phyloP scores from a whole-genome alignment of 164 flowering plant genomes.

The Platanus orientalis region DNA sequence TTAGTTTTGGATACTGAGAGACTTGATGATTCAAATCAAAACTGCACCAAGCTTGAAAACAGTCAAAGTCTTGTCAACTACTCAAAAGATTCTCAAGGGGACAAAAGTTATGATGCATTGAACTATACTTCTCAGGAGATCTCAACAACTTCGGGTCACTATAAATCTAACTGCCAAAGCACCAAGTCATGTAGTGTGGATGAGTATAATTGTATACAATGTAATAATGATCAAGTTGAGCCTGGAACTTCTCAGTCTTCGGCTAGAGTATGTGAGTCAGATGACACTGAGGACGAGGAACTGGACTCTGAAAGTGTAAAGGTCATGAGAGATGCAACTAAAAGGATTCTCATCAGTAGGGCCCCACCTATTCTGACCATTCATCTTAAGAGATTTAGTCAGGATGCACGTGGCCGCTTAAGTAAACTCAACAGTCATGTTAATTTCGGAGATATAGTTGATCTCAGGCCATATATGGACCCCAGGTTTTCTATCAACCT shows the following conservation, averaged over 20 bases:
- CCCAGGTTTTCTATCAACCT: constrained; percentile 53
- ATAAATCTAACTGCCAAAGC: constrained; percentile 18
- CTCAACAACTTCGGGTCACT: constrained; percentile 16
- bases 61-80: constrained; percentile 11
- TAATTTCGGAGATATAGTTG: constrained; percentile 51
- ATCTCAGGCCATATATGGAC: constrained; percentile 77
- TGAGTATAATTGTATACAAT: constrained; percentile 18
- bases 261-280: constrained; percentile 25
- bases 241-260: constrained; percentile 5
- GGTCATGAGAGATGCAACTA: constrained; percentile 84
- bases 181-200: constrained; percentile 19
- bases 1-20: constrained; percentile 14
- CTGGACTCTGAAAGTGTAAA: constrained; percentile 35
- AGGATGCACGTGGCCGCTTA: constrained; percentile 90
- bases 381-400: constrained; percentile 91
- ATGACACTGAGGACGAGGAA: constrained; percentile 36
- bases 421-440: constrained; percentile 90
- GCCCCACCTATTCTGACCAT: constrained; percentile 81
- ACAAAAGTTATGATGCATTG: constrained; percentile 10
- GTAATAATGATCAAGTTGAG: constrained; percentile 14
- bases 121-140: constrained; percentile 13
- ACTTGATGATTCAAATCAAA: constrained; percentile 16
- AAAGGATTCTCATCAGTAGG: constrained; percentile 64
- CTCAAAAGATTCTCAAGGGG: constrained; percentile 12
- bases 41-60: constrained; percentile 11